Percentiles rank a stretch among this genome's conserved stretches.
These are phyloP conservation scores for Simmondsia chinensis DNA, from an alignment of 148 eudicot species.

Conservation along the genomic window DNA sequence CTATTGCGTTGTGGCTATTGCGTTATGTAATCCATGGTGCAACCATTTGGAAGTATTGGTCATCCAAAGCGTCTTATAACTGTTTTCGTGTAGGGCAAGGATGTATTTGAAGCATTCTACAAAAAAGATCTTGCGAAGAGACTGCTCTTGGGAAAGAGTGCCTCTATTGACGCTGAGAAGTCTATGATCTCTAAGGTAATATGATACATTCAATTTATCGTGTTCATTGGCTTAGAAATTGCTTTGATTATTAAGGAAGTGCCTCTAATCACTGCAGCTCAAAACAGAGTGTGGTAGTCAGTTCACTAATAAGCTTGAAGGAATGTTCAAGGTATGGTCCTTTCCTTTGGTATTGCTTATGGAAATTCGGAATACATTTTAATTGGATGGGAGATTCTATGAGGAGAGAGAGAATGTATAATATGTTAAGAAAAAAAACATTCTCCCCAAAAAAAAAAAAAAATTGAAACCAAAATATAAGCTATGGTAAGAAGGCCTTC, in stretches of 20 bases:
- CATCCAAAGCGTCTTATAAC: neutral
- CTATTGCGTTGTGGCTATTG: neutral
- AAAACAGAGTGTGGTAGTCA: slow-evolving; percentile 99
- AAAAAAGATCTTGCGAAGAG: slow-evolving; percentile 98
- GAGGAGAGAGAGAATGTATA: too few species aligned
- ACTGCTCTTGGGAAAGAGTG: slow-evolving; percentile 91
- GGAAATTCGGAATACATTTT: too few species aligned
- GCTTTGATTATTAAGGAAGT: slow-evolving; percentile 11
- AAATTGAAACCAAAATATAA: too few species aligned
- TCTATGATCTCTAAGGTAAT: slow-evolving; percentile 93
- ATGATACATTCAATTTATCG: neutral
- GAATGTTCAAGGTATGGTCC: slow-evolving; percentile 90
- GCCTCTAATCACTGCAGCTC: slow-evolving; percentile 42
- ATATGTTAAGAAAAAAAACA: too few species aligned
- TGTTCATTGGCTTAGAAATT: neutral
- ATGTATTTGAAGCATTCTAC: slow-evolving; percentile 97
- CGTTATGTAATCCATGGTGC: neutral
- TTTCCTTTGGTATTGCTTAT: too few species aligned
- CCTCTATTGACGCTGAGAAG: slow-evolving; percentile 98
- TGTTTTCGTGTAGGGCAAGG: slow-evolving; percentile 63
- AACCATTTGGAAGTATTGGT: neutral
- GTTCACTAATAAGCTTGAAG: slow-evolving; percentile 97
- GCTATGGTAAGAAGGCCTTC: too few species aligned
- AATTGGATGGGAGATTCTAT: too few species aligned
- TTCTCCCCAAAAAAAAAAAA: too few species aligned